These are phyloP conservation scores for Mycena filopes DNA, from an alignment of 768 basidiomycete genomes.

Conservation along the genomic window DNA sequence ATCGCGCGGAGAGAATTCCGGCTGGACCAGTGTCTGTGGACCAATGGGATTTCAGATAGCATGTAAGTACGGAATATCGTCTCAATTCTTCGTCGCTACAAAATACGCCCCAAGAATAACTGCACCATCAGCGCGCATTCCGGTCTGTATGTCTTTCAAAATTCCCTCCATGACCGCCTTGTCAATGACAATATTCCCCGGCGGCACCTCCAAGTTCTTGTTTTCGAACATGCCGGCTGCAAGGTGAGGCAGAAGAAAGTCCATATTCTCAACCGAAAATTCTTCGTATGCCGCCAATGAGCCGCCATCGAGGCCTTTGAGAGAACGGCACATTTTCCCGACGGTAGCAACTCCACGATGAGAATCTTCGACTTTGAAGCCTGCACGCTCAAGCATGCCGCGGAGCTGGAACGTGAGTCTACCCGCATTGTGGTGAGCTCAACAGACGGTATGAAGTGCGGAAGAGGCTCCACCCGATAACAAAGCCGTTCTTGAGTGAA, in stretches of 20 bases:
- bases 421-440: too few species aligned
- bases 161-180: too few species aligned
- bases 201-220: constrained; percentile 2
- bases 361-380: not conserved
- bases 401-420: not conserved
- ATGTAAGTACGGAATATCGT: too few species aligned
- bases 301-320: not conserved
- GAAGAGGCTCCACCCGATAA: constrained; percentile 28
- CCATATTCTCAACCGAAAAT: not conserved
- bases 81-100: too few species aligned
- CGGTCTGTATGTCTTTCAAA: too few species aligned
- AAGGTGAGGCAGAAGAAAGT: not conserved
- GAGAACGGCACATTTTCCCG: not conserved
- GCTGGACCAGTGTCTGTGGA: too few species aligned
- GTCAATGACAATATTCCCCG: too few species aligned
- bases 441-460: not conserved
- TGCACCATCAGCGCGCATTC: too few species aligned
- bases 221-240: not conserved
- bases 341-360: not conserved
- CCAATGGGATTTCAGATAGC: too few species aligned
- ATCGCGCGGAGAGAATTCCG: too few species aligned
- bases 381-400: not conserved
- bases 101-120: too few species aligned
- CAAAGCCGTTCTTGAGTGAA: constrained; percentile 14
- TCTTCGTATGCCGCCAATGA: constrained; percentile 16